phyloP scores from a whole-genome alignment of 768 basidiomycete genomes.

The Candolleomyces eurysporus region DNA sequence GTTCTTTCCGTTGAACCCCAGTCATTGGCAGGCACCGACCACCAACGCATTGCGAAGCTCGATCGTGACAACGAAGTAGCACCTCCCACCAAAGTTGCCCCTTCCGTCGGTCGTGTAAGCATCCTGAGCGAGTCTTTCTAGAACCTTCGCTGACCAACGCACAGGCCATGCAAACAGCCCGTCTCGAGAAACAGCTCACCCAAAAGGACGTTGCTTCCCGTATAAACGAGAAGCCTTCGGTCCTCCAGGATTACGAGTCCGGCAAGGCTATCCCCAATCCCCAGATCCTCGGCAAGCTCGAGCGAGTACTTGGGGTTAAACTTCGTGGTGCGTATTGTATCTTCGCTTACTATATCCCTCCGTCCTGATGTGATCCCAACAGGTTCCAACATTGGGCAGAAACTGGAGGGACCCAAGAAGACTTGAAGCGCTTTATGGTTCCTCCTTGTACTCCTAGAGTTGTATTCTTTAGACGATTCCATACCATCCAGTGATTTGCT shows the following conservation, averaged over 20 bases:
- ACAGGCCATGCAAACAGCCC: conserved; percentile 80
- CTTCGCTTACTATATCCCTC: not conserved
- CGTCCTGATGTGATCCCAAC: conserved; percentile 10
- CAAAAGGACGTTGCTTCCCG: conserved; percentile 93
- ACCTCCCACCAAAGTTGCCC: conserved; percentile 77
- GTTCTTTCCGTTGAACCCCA: not conserved
- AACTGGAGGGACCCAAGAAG: conserved; percentile 77
- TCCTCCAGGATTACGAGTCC: conserved; percentile 87
- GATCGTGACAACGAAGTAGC: conserved; percentile 96
- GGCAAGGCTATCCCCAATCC: conserved; percentile 85
- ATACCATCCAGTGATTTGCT: not conserved
- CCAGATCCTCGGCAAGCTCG: conserved; percentile 86
- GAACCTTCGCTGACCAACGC: conserved; percentile 5
- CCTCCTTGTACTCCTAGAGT: conserved; percentile 4
- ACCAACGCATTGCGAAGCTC: conserved; percentile 90
- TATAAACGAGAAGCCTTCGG: conserved; percentile 89
- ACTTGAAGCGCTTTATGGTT: conserved; percentile 11
- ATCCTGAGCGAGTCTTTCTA: conserved; percentile 1
- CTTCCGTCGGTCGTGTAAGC: conserved; percentile 70
- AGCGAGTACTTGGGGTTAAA: conserved; percentile 82
- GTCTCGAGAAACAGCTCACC: conserved; percentile 73
- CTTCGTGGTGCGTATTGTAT: conserved; percentile 68
- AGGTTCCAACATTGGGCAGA: conserved; percentile 86
- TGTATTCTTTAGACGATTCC: not conserved
- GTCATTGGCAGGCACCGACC: conserved; percentile 70